Percentiles rank a stretch among this genome's conserved stretches.
Conservation (phyloP, 2,329 filamentous ascomycete genomes). For the Diaporthe australafricana region DNA sequence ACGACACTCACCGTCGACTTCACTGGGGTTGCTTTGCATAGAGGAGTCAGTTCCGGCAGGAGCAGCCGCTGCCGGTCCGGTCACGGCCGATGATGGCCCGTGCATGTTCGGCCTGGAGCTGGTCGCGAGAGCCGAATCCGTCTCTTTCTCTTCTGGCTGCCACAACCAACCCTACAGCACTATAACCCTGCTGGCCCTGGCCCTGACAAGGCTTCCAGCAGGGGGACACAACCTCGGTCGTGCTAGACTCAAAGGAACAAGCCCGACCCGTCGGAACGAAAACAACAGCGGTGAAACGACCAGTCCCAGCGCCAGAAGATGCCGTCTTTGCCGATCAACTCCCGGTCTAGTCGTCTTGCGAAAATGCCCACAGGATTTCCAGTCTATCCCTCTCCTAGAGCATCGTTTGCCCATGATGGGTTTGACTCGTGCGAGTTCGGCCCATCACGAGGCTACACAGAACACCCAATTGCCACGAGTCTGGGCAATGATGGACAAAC, state of each 20-base stretch:
- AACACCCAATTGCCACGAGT: neutral
- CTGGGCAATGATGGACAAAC: neutral
- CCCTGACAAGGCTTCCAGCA: neutral
- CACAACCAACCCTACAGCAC: neutral
- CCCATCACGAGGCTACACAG: neutral
- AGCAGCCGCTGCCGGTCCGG: conserved; percentile 12
- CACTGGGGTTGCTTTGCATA: neutral
- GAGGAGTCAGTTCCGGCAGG: conserved; percentile 18
- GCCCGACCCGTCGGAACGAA: neutral
- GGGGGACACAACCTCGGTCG: conserved; percentile 1
- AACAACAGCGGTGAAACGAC: neutral
- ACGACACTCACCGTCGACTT: neutral
- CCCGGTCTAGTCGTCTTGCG: neutral
- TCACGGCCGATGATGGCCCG: neutral
- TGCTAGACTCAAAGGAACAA: neutral
- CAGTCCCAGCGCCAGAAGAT: neutral
- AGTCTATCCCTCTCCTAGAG: neutral
- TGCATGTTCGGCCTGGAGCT: conserved; percentile 8
- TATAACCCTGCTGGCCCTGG: neutral
- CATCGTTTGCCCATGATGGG: neutral
- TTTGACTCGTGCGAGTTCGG: conserved; percentile 2
- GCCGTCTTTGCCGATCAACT: conserved; percentile 20
- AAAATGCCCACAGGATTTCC: neutral
- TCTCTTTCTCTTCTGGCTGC: too few species aligned
- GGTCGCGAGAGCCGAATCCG: conserved; percentile 9